Base-by-base conservation (phyloP, 106 monocot species). In the Dioscorea zingiberensis region DNA sequence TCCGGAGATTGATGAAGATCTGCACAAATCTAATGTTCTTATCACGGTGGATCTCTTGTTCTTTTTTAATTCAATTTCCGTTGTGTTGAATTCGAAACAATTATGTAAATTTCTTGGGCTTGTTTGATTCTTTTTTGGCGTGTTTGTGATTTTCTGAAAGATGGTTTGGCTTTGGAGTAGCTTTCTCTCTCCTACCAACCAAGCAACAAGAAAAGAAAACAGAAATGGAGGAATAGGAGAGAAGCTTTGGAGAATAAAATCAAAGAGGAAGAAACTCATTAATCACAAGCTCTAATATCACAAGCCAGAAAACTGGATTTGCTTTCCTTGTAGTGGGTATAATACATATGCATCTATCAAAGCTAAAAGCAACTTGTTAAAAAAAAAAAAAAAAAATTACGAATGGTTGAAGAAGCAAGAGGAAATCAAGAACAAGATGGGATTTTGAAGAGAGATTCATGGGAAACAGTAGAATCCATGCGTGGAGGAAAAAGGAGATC, bases 1-100 rank as follows among this genome's bases (percentile, higher is more conserved):
- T 21, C n/a, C 58, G 55, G 90, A 87, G 69, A 94, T 90, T 65
- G 94, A 94, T 30, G 90, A 90, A 74, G 89, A 94, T 59, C 79
- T 90, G 12, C 94, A 90, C 29, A 82, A 63, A 0, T 90, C 94
- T 16, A 90, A 80, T 60, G 83, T 94, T 24, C 90, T 94, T 19
- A 59, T 94, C 17, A 87, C 94, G 4, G 38, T 24, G 30, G n/a
- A 16, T 23, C 24, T 44, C 16, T 45, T 19, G 28, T 25, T 24
- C 21, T 0, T 32, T 61, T 57, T 27, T 3, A 48, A 24, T 29
- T 7, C 55, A 17, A 11, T 47, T 55, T 44, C 22, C 32, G 19
- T 26, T 19, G 17, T 17, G 3, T 13, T 48, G 46, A 28, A 11
- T n/a, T 44, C n/a, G n/a, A 8, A 44, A 21, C 21, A 16, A 53